Evolutionary conservation across 305 asterid genomes (phyloP).

Genomic region (Fraxinus xanthoxyloides): DNA sequence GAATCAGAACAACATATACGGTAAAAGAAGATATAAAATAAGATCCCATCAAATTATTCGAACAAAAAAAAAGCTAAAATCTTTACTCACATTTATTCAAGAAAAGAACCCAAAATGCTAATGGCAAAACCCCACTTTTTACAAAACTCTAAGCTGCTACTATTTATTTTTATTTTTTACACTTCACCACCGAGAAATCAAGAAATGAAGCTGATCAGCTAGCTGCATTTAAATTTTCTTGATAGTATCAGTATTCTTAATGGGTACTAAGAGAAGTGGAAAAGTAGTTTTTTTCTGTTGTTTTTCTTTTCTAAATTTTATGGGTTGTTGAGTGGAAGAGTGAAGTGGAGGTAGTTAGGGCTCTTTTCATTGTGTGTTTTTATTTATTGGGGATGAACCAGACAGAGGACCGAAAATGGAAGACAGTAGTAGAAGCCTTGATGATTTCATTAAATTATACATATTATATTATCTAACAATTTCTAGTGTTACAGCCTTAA

Average conservation of each 20-base stretch:
- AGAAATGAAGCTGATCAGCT: not conserved
- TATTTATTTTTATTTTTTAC: not conserved
- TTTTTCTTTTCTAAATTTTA: not conserved
- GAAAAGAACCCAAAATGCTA: constrained; percentile 30
- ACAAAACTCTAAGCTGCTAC: not conserved
- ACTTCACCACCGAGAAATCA: not conserved
- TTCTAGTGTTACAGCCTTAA: not conserved
- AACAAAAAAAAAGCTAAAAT: constrained; percentile 28
- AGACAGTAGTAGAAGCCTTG: not conserved
- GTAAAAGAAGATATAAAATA: constrained; percentile 16
- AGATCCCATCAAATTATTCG: constrained; percentile 20
- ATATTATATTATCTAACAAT: not conserved
- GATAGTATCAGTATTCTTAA: not conserved
- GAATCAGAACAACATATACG: constrained; percentile 27
- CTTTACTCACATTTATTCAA: constrained; percentile 42
- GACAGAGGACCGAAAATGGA: not conserved
- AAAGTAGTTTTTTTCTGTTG: not conserved
- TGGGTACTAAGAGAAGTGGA: not conserved
- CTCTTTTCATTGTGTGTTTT: not conserved
- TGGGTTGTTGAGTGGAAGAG: not conserved
- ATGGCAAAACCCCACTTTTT: not conserved
- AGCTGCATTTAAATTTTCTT: not conserved
- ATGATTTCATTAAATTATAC: constrained; percentile 6
- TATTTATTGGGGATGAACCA: not conserved
- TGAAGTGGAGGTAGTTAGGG: constrained; percentile 24